Evolutionary conservation across 2,329 filamentous ascomycete species (phyloP), one percentile per base, ranked within the genome.

Genomic region (Elsinoe arachidis): DNA sequence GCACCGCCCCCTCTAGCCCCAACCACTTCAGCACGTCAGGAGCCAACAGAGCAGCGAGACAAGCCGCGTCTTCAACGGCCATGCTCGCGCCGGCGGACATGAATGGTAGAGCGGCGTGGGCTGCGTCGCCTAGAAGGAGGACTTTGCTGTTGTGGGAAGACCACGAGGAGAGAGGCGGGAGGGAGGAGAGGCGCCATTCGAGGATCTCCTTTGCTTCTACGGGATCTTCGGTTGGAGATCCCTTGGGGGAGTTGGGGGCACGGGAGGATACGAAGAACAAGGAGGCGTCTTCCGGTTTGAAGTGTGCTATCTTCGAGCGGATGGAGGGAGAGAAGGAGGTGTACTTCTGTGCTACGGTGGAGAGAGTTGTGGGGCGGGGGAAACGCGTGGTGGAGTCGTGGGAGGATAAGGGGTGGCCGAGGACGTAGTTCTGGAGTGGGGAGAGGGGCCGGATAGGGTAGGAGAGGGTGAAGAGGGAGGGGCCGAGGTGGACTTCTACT

Each of bases 21-120:
- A 49, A 37, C 23, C 23, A 33, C 26, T 34, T 33, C 17, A 51
- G 1, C 26, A 17, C 17, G 10, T 35, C 26, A 10, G 46, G 5
- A 23, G 12, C 14, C 26, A 51, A 15, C 11, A 51, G 14, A 2
- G 26, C 3, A 17, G 46, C 80, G 0, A 84, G 71, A 0, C 82
- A 79, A 2, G 78, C 79, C 0, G 74, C 81, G 56, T 85, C 82
- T 66, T 85, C 82, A 1, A 84, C 71, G 3, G 78, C 77, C 80
- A 84, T 83, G 1, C 80, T 80, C 0, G 80, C 81, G 1, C 80
- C 76, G 5, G 71, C 75, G 1, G 80, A 80, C 0, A 84, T 71
- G 64, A 86, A 86, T 0, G 83, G 84, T 0, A 86, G 71, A 0
- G 81, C 85, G 0, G 83, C 82, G 60, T 86, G 82, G 1, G 82